Conservation (phyloP, 73 alveolate species). For the Blepharisma japonicum region DNA sequence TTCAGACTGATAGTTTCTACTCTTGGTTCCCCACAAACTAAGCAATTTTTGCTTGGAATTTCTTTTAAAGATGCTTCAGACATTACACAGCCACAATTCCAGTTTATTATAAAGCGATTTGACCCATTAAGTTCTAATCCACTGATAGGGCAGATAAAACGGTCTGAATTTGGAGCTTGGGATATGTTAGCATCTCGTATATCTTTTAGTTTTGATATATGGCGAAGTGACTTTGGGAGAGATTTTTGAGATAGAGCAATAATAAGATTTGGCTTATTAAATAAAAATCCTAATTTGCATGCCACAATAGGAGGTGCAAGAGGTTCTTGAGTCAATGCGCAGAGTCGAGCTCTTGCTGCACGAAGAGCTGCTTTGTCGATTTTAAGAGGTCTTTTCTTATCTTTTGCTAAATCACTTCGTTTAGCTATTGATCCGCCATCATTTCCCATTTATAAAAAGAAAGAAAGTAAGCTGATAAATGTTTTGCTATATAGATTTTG, state of each 20-base stretch:
- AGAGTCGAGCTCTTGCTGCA: constrained; percentile 67
- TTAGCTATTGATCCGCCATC: constrained; percentile 94
- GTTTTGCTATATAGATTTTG: no score
- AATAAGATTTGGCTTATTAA: constrained; percentile 75
- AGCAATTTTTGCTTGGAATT: constrained; percentile 14
- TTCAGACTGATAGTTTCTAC: no score
- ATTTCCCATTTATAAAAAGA: constrained; percentile 77
- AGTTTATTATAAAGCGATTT: constrained; percentile 57
- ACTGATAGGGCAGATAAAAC: constrained; percentile 59
- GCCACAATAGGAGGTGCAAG: constrained; percentile 79
- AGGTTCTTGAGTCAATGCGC: constrained; percentile 75
- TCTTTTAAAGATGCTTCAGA: constrained; percentile 67
- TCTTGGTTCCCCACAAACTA: background rate
- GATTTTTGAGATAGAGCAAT: constrained; percentile 59
- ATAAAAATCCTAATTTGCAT: constrained; percentile 71
- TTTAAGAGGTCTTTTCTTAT: constrained; percentile 48
- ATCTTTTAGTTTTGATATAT: constrained; percentile 72
- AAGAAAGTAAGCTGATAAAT: no score
- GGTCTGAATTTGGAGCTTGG: constrained; percentile 46
- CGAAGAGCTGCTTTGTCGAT: constrained; percentile 46
- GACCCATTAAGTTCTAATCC: constrained; percentile 74
- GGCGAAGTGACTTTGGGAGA: constrained; percentile 67
- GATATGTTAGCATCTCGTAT: constrained; percentile 52
- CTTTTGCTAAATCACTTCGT: constrained; percentile 74
- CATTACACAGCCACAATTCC: constrained; percentile 87